Conservation (phyloP, 345 rosid species). For the Gossypium thurberi region DNA sequence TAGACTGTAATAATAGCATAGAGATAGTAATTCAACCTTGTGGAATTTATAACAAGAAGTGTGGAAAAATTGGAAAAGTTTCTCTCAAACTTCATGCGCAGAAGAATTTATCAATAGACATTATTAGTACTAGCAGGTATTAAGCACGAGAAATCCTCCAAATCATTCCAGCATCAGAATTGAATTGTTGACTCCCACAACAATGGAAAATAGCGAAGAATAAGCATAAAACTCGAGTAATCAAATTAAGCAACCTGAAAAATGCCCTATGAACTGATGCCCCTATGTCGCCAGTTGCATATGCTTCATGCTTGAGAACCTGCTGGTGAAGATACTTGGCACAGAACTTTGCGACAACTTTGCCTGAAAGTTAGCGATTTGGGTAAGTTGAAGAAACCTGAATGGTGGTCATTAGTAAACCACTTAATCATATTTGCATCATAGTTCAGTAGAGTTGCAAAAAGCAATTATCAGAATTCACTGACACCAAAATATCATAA, state of each 20-base stretch:
- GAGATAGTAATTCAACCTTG: background rate
- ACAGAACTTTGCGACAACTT: slow-evolving; percentile 88
- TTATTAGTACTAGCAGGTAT: too few relatives aligned
- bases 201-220: background rate
- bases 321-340: slow-evolving; percentile 87
- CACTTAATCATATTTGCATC: background rate
- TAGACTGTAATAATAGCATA: background rate
- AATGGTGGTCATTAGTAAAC: background rate
- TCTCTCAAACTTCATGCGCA: background rate
- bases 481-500: background rate
- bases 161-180: too few relatives aligned
- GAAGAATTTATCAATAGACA: too few relatives aligned
- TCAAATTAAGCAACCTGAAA: slow-evolving; percentile 48
- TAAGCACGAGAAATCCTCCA: too few relatives aligned
- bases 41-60: background rate
- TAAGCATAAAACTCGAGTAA: background rate
- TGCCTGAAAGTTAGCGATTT: slow-evolving; percentile 41
- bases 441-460: background rate
- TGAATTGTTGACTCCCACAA: background rate
- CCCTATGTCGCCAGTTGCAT: slow-evolving; percentile 63
- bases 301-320: slow-evolving; percentile 61
- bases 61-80: background rate
- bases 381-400: background rate
- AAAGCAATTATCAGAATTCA: background rate
- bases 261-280: slow-evolving; percentile 67